Percentiles rank a stretch among this genome's conserved stretches.
phyloP scores from a whole-genome alignment of 345 rosid genomes.

The Lenwebbia sp. region DNA sequence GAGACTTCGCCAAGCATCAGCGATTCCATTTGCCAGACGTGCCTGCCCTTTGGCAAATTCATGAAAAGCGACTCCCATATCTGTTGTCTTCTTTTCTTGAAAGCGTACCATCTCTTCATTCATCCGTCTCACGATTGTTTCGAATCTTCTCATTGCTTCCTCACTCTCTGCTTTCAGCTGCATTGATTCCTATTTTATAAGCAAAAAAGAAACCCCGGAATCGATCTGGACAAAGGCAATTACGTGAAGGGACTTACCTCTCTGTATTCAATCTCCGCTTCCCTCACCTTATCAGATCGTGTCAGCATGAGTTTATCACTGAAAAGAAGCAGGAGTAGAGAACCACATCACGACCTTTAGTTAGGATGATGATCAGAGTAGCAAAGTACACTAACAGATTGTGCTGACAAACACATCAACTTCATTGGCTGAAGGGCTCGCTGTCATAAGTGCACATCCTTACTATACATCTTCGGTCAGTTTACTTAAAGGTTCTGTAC shows the following conservation, averaged over 20 bases:
- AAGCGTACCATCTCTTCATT: constrained; percentile 80
- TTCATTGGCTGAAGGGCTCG: neutral
- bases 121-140: constrained; percentile 67
- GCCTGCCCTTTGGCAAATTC: constrained; percentile 94
- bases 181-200: constrained; percentile 5
- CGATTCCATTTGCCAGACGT: constrained; percentile 64
- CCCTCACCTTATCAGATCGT: constrained; percentile 83
- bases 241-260: constrained; percentile 39
- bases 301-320: constrained; percentile 92
- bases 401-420: neutral
- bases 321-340: constrained; percentile 4
- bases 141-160: constrained; percentile 67
- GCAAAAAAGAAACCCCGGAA: neutral
- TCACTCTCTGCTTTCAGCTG: constrained; percentile 82
- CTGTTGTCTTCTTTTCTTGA: constrained; percentile 83
- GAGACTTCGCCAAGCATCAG: constrained; percentile 96
- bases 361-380: neutral
- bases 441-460: neutral
- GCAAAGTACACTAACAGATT: neutral
- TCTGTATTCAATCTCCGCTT: constrained; percentile 76
- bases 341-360: neutral
- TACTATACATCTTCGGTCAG: neutral
- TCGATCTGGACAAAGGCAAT: neutral
- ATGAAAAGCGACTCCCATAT: constrained; percentile 85
- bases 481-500: neutral